phyloP scores from a whole-genome alignment of 768 basidiomycete genomes.

The Kondoa subrosea region DNA sequence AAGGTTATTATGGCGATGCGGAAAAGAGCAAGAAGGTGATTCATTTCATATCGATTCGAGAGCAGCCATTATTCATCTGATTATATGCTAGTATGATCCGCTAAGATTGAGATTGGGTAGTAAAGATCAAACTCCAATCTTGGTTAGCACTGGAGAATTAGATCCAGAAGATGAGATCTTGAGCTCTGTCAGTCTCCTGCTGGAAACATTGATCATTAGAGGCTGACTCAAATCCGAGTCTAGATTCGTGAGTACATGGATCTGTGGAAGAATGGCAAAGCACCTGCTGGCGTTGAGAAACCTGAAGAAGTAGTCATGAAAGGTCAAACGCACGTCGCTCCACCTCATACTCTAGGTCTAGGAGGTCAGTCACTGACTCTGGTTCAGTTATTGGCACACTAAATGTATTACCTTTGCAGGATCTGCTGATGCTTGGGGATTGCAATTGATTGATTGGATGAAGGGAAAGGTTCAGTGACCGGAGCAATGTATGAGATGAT shows the following conservation, averaged over 20 bases:
- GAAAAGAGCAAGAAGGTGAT: neutral
- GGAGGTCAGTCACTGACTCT: neutral
- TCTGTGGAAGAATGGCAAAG: neutral
- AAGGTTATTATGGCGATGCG: neutral
- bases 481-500: too few species aligned
- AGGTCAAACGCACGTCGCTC: neutral
- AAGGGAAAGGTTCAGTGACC: neutral
- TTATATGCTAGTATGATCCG: neutral
- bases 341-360: neutral
- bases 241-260: neutral
- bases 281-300: neutral
- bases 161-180: neutral
- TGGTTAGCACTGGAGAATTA: neutral
- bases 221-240: neutral
- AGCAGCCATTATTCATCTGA: too few species aligned
- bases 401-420: too few species aligned
- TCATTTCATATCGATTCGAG: too few species aligned
- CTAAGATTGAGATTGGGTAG: neutral
- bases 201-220: neutral
- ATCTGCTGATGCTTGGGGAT: neutral
- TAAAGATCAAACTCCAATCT: neutral
- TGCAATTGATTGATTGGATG: neutral
- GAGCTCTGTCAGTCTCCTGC: neutral
- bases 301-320: neutral
- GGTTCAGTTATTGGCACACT: too few species aligned